These are phyloP conservation scores for Sphaerostilbella broomeana DNA, from an alignment of 2,329 filamentous ascomycete genomes.

Conservation along the genomic window DNA sequence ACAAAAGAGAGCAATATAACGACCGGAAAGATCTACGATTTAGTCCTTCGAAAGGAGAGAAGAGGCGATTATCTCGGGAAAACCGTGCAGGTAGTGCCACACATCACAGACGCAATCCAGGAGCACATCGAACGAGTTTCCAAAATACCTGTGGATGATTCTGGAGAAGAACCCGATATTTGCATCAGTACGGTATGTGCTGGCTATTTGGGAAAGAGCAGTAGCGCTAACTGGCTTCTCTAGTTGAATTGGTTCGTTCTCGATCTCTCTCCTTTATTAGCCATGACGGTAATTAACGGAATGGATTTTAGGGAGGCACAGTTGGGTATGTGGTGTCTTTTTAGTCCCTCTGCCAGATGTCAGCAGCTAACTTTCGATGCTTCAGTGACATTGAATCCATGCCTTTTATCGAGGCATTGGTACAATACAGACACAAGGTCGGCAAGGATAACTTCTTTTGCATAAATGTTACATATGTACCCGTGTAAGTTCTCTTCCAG, in stretches of 20 bases:
- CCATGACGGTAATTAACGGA: no score
- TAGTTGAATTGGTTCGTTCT: slow-evolving; percentile 31
- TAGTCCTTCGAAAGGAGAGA: slow-evolving; percentile 67
- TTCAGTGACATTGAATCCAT: slow-evolving; percentile 72
- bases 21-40: slow-evolving; percentile 90
- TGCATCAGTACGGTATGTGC: slow-evolving; percentile 66
- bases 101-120: slow-evolving; percentile 86
- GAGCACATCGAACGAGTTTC: slow-evolving; percentile 88
- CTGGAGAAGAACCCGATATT: slow-evolving; percentile 75
- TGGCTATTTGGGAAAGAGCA: no score
- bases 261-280: no score
- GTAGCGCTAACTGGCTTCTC: slow-evolving; percentile 16
- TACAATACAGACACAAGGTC: slow-evolving; percentile 65
- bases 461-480: slow-evolving; percentile 85
- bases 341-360: background rate
- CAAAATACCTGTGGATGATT: slow-evolving; percentile 78
- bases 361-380: slow-evolving; percentile 1
- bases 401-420: slow-evolving; percentile 82
- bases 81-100: slow-evolving; percentile 86
- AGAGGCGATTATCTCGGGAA: slow-evolving; percentile 75
- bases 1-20: slow-evolving; percentile 92
- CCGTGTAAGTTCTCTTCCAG: slow-evolving; percentile 40
- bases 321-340: slow-evolving; percentile 32
- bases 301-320: slow-evolving; percentile 54
- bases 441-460: slow-evolving; percentile 70